phyloP scores from a whole-genome alignment of 208 protist species.

The Crithidia thermophila region DNA sequence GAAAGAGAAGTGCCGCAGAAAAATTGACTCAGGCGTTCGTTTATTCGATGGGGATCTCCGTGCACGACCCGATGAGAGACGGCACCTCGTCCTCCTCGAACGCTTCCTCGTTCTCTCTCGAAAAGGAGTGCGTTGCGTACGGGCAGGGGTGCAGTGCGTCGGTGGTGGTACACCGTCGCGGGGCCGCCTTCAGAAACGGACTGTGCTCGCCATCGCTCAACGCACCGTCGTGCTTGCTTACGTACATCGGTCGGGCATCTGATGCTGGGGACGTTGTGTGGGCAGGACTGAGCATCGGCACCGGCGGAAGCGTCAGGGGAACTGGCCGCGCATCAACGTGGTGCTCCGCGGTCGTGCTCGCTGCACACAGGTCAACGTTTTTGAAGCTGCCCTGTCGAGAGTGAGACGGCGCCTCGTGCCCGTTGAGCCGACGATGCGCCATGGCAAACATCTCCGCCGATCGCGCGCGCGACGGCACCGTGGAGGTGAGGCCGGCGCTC shows the following conservation, averaged over 20 bases:
- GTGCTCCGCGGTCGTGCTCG: no score
- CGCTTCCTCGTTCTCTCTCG: background rate
- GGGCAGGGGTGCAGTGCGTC: background rate
- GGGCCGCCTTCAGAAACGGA: background rate
- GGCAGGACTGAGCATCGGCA: no score
- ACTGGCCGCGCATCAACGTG: no score
- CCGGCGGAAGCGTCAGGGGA: no score
- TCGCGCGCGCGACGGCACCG: constrained; percentile 8
- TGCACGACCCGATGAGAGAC: constrained; percentile 28
- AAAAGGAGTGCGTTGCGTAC: background rate
- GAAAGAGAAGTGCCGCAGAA: no score
- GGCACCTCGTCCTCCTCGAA: constrained; percentile 27
- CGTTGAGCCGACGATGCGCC: constrained; percentile 10
- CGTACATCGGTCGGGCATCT: no score
- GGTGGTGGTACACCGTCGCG: constrained; percentile 10
- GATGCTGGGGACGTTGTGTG: no score
- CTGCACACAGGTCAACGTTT: background rate
- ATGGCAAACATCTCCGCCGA: constrained; percentile 25
- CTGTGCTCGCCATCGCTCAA: background rate
- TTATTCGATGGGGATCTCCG: no score
- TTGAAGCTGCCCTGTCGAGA: background rate
- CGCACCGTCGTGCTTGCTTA: no score
- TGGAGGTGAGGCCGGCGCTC: no score
- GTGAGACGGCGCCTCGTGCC: background rate
- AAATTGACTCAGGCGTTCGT: background rate